Evolutionary conservation across 2,329 filamentous ascomycete species (phyloP).

Genomic region (Aspergillus latus): DNA sequence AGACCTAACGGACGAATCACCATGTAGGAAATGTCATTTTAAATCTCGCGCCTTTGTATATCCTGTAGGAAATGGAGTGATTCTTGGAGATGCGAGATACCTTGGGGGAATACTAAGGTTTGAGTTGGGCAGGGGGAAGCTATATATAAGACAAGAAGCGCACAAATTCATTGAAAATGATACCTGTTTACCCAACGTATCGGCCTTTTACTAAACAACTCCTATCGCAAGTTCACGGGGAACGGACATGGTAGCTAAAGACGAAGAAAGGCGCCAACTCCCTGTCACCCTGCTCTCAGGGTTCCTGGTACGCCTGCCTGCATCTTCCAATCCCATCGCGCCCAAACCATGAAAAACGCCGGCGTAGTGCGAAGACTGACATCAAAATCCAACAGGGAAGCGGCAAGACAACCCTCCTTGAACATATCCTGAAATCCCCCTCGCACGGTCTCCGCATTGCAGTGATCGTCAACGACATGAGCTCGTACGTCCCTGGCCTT

Average conservation of each 20-base stretch:
- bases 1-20: neutral
- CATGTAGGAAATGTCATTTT: neutral
- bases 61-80: too few relatives aligned
- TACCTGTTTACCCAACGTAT: neutral
- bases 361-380: too few relatives aligned
- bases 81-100: neutral
- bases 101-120: constrained; percentile 8
- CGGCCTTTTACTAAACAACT: neutral
- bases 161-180: neutral
- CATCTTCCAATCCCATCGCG: neutral
- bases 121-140: too few relatives aligned
- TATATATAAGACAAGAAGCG: neutral
- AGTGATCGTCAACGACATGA: constrained; percentile 73
- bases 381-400: constrained; percentile 51
- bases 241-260: constrained; percentile 4
- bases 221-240: too few relatives aligned
- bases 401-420: constrained; percentile 69
- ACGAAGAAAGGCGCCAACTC: constrained; percentile 30
- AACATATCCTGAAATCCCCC: constrained; percentile 64
- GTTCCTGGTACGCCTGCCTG: constrained; percentile 50
- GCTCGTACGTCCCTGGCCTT: constrained; percentile 45
- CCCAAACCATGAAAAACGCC: too few relatives aligned
- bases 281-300: constrained; percentile 63
- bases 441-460: constrained; percentile 68
- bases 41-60: neutral